Conservation (phyloP, 805 yeast species). For the Nematodospora valgi region DNA sequence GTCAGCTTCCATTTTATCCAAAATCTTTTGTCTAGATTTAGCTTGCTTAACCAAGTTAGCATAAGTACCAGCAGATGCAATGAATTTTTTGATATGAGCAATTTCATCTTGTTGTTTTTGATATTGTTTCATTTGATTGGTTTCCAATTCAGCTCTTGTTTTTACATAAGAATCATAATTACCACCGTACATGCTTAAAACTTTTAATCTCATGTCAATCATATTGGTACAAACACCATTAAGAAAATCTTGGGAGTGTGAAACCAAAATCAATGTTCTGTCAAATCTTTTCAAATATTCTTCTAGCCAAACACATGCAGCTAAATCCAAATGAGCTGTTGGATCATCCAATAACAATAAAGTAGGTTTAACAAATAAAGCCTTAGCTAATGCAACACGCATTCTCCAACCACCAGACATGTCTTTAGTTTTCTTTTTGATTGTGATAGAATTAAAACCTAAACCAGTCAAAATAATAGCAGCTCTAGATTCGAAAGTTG, state of each 20-base stretch:
- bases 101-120: conserved; percentile 98
- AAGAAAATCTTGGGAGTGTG: conserved; percentile 98
- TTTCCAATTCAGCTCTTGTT: conserved; percentile 90
- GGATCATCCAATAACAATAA: conserved; percentile 94
- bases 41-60: conserved; percentile 99
- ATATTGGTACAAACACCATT: conserved; percentile 98
- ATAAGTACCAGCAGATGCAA: conserved; percentile 99
- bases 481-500: conserved; percentile 95
- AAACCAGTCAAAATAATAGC: conserved; percentile 94
- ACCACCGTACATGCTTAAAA: conserved; percentile 84
- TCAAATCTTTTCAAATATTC: conserved; percentile 94
- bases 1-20: conserved; percentile 99
- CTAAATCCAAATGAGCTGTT: conserved; percentile 98
- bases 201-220: conserved; percentile 93
- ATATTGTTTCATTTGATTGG: conserved; percentile 98
- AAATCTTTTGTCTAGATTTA: conserved; percentile 97
- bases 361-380: conserved; percentile 96
- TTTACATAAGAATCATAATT: conserved; percentile 95
- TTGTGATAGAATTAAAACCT: conserved; percentile 87
- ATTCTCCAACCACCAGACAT: conserved; percentile 99
- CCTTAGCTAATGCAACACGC: conserved; percentile 99
- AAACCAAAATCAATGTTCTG: conserved; percentile 87
- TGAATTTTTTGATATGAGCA: conserved; percentile 95
- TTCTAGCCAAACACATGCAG: conserved; percentile 99
- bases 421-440: conserved; percentile 91